These are phyloP conservation scores for Prunus mongolica DNA, from an alignment of 306 rosid species.

Conservation along the genomic window DNA sequence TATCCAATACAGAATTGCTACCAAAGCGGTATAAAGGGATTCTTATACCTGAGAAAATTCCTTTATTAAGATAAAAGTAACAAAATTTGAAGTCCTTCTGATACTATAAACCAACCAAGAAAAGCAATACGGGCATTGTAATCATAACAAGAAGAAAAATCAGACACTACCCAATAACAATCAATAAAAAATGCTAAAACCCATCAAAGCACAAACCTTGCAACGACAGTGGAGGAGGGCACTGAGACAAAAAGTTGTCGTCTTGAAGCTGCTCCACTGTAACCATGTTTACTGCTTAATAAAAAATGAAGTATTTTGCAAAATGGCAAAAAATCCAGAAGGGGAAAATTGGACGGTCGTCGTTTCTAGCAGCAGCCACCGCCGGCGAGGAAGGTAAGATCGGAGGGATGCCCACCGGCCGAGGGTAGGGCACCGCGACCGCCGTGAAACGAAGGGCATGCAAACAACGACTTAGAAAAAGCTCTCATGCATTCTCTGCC, in stretches of 20 bases:
- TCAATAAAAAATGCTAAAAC: background rate
- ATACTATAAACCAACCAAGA: background rate
- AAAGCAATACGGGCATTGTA: background rate
- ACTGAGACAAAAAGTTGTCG: constrained; percentile 1
- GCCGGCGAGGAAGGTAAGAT: constrained; percentile 46
- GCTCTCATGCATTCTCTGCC: constrained; percentile 25
- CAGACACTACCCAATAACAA: background rate
- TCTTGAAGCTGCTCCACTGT: constrained; percentile 17
- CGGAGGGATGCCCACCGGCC: constrained; percentile 46
- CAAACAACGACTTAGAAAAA: constrained; percentile 17
- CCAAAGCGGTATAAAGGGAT: constrained; percentile 30
- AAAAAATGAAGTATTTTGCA: background rate
- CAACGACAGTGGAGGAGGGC: background rate
- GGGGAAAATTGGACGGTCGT: background rate
- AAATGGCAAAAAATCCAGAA: background rate
- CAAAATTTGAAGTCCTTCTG: background rate
- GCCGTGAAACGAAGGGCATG: constrained; percentile 43
- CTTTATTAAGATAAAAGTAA: background rate
- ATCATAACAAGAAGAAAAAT: background rate
- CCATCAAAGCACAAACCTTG: constrained; percentile 8
- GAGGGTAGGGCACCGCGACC: constrained; percentile 49
- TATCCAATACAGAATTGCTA: constrained; percentile 11
- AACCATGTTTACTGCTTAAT: constrained; percentile 17
- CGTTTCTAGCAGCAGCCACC: constrained; percentile 26
- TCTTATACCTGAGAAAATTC: constrained; percentile 17